Evolutionary conservation across 306 rosid genomes (phyloP).

Genomic region (Medicago lupulina): DNA sequence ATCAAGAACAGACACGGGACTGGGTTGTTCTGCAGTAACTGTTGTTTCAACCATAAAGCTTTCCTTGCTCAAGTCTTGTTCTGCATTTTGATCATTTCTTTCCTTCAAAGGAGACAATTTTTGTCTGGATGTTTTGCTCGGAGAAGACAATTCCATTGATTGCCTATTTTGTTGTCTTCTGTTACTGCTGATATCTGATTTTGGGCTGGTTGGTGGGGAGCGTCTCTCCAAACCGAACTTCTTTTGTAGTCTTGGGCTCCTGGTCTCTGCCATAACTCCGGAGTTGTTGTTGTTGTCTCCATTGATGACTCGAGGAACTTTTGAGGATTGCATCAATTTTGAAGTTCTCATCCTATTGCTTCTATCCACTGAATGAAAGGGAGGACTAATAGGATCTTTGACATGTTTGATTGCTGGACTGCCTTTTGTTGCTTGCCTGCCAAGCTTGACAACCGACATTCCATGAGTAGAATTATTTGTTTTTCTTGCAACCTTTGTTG

Average conservation of each 20-base stretch:
- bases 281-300: conserved; percentile 54
- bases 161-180: conserved; percentile 57
- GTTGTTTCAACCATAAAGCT: conserved; percentile 48
- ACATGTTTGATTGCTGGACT: conserved; percentile 48
- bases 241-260: conserved; percentile 70
- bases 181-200: conserved; percentile 58
- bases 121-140: conserved; percentile 52
- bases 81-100: conserved; percentile 57
- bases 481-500: conserved; percentile 56
- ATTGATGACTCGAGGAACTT: conserved; percentile 42
- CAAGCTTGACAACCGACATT: conserved; percentile 52
- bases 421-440: conserved; percentile 49
- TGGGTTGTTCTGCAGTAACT: conserved; percentile 75
- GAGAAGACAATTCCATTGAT: conserved; percentile 50
- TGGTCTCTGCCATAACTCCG: conserved; percentile 43
- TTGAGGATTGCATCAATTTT: conserved; percentile 54
- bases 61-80: conserved; percentile 45
- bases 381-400: conserved; percentile 45
- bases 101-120: conserved; percentile 53
- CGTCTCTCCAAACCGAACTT: conserved; percentile 70
- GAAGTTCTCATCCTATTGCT: conserved; percentile 47
- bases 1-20: conserved; percentile 97
- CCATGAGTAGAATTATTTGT: conserved; percentile 41
- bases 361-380: conserved; percentile 47
- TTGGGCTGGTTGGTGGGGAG: conserved; percentile 54